Conservation (phyloP, 2,329 filamentous ascomycete species). For the Cordyceps pruinosa region DNA sequence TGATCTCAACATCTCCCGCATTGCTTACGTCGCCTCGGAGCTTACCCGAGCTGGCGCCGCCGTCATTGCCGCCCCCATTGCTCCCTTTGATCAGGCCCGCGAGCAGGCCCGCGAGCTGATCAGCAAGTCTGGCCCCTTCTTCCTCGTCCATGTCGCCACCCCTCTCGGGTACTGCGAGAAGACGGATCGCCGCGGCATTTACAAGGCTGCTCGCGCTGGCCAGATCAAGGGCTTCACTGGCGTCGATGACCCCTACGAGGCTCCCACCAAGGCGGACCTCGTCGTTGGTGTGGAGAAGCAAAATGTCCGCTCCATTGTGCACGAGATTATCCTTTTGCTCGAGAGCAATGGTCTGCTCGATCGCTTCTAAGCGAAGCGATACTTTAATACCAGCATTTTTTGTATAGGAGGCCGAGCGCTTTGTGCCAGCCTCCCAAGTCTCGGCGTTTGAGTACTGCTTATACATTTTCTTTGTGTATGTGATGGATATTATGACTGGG, state of each 20-base stretch:
- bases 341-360: conserved; percentile 87
- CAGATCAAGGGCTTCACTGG: conserved; percentile 98
- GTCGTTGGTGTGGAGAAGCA: conserved; percentile 80
- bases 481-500: background rate
- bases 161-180: conserved; percentile 88
- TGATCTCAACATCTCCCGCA: conserved; percentile 89
- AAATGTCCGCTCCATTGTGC: conserved; percentile 84
- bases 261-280: conserved; percentile 72
- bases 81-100: conserved; percentile 77
- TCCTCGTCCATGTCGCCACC: conserved; percentile 90
- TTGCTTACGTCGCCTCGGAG: conserved; percentile 92
- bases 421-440: background rate
- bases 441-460: conserved; percentile 1
- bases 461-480: conserved; percentile 1
- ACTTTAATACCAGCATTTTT: background rate
- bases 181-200: conserved; percentile 90
- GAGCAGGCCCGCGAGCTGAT: conserved; percentile 75
- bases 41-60: conserved; percentile 87
- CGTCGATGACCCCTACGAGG: conserved; percentile 95
- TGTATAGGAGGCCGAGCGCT: background rate
- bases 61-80: conserved; percentile 94
- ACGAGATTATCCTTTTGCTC: conserved; percentile 90
- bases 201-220: conserved; percentile 72
- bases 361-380: conserved; percentile 38
- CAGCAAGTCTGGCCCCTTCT: conserved; percentile 85